A percentile compares a stretch with the other conserved stretches of the same genome.
Conservation (phyloP, 768 basidiomycete species). For the Trametes meyenii region DNA sequence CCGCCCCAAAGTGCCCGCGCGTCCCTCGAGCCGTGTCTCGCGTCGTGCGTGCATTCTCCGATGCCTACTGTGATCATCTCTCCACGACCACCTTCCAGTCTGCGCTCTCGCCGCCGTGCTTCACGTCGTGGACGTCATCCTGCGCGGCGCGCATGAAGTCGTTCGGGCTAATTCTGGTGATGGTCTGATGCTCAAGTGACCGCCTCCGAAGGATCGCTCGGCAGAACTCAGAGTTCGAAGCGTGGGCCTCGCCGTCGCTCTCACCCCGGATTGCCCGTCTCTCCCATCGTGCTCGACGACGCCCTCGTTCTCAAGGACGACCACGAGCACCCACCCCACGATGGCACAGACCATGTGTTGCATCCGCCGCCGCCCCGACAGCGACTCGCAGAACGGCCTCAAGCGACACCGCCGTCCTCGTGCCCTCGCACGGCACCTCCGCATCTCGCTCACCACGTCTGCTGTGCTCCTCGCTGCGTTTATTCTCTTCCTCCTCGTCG, state of each 20-base stretch:
- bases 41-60: no score
- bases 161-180: background rate
- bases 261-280: constrained; percentile 3
- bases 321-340: constrained; percentile 1
- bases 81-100: no score
- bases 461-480: constrained; percentile 60
- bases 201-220: background rate
- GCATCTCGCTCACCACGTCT: constrained; percentile 50
- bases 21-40: no score
- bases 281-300: constrained; percentile 13
- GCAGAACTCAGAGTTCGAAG: constrained; percentile 4
- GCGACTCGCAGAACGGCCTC: constrained; percentile 8
- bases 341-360: constrained; percentile 9
- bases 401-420: constrained; percentile 23
- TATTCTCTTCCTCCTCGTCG: constrained; percentile 75
- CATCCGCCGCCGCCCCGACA: constrained; percentile 1
- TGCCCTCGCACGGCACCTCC: constrained; percentile 40
- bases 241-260: background rate
- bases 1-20: no score
- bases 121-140: no score
- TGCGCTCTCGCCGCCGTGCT: no score
- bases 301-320: background rate
- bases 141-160: no score
- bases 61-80: no score
- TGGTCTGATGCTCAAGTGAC: constrained; percentile 4